These are phyloP conservation scores for Acidomyces sp. DNA, from an alignment of 495 filamentous ascomycete species.

Conservation along the genomic window DNA sequence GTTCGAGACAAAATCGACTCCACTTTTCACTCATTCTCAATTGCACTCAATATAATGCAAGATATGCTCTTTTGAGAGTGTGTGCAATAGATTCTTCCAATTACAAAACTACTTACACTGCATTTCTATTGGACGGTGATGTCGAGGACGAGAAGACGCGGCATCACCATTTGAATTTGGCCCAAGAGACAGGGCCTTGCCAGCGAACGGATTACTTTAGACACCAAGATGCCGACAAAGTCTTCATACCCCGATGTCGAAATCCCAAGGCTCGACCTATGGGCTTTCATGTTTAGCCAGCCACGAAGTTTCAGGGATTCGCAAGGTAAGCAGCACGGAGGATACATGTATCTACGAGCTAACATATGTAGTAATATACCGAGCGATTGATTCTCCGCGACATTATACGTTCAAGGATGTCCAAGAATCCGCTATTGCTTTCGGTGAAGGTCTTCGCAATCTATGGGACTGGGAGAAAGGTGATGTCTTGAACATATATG, in stretches of 20 bases:
- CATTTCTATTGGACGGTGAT: too few relatives aligned
- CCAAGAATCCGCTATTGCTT: slow-evolving; percentile 50
- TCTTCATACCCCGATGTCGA: slow-evolving; percentile 43
- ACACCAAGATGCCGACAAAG: slow-evolving; percentile 40
- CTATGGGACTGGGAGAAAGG: slow-evolving; percentile 68
- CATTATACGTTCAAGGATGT: slow-evolving; percentile 59
- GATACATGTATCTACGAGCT: neutral
- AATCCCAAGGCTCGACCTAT: slow-evolving; percentile 57
- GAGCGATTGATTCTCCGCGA: slow-evolving; percentile 59
- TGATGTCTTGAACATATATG: slow-evolving; percentile 33
- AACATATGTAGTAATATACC: slow-evolving; percentile 54
- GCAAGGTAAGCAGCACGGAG: slow-evolving; percentile 36
- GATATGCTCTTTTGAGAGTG: too few relatives aligned
- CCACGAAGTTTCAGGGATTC: slow-evolving; percentile 53
- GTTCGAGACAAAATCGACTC: too few relatives aligned
- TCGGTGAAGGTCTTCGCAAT: slow-evolving; percentile 65
- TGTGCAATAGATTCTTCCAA: too few relatives aligned
- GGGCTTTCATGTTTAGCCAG: slow-evolving; percentile 64
- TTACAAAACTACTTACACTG: too few relatives aligned
- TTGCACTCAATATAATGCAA: too few relatives aligned
- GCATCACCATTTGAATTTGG: too few relatives aligned
- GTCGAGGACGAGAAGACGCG: too few relatives aligned
- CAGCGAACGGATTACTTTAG: too few relatives aligned
- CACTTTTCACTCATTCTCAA: too few relatives aligned
- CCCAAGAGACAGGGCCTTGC: too few relatives aligned